These are phyloP conservation scores for Botrytis cinerea DNA, from an alignment of 2,329 filamentous ascomycete genomes.

Conservation along the genomic window DNA sequence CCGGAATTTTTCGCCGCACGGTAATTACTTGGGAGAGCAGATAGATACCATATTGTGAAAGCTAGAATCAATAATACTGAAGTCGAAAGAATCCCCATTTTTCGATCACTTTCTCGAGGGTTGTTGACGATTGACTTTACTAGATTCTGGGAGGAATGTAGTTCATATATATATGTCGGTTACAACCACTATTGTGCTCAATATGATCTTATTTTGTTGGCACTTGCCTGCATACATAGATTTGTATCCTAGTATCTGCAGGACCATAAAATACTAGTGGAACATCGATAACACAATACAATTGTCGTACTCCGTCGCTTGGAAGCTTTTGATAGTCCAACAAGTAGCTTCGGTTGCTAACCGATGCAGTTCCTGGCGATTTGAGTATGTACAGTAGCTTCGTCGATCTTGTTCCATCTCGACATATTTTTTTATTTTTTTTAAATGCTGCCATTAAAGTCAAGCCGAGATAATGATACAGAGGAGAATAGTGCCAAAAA, in stretches of 20 bases:
- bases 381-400: not conserved
- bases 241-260: not conserved
- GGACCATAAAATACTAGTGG: not conserved
- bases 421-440: no score
- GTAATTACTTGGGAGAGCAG: slow-evolving; percentile 21
- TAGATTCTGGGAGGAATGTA: not conserved
- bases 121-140: not conserved
- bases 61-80: not conserved
- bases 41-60: slow-evolving; percentile 8
- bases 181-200: not conserved
- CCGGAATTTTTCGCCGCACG: slow-evolving; percentile 27
- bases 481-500: not conserved
- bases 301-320: not conserved
- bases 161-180: slow-evolving; percentile 8
- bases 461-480: not conserved
- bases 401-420: not conserved
- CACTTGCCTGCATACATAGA: slow-evolving; percentile 7
- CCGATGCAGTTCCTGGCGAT: not conserved
- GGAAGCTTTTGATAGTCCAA: not conserved
- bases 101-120: not conserved
- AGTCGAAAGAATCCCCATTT: not conserved
- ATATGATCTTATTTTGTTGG: not conserved
- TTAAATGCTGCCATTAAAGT: not conserved
- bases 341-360: not conserved
- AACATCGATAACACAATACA: not conserved